Conservation (phyloP, 192 early-diverging fungal species). For the Gamsiella multidivaricata region DNA sequence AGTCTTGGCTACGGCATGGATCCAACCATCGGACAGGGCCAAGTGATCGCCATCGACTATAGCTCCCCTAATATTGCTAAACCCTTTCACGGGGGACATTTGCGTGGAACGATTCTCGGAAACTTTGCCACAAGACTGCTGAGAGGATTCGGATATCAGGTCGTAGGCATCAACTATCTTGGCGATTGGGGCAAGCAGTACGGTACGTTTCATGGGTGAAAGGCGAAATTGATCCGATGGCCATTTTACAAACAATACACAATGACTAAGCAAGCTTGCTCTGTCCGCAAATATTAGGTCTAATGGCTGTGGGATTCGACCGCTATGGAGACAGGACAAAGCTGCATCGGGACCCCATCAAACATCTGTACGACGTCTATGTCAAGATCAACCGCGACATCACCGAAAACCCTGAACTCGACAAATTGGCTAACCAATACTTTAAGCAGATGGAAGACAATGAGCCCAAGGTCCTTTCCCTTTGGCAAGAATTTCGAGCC, state of each 20-base stretch:
- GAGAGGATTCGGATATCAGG: constrained; percentile 83
- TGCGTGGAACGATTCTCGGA: constrained; percentile 96
- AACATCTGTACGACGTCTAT: constrained; percentile 91
- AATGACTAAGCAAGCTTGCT: no score
- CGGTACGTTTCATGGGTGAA: no score
- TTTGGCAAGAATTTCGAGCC: constrained; percentile 89
- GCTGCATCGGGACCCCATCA: constrained; percentile 82
- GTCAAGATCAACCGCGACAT: constrained; percentile 84
- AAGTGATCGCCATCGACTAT: constrained; percentile 89
- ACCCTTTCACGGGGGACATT: constrained; percentile 96
- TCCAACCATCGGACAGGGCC: constrained; percentile 59
- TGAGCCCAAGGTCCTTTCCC: constrained; percentile 71
- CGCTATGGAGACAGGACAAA: constrained; percentile 77
- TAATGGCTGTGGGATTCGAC: constrained; percentile 89
- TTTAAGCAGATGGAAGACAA: constrained; percentile 91
- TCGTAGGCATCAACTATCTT: constrained; percentile 92
- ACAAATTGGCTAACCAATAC: constrained; percentile 85
- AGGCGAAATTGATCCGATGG: not conserved
- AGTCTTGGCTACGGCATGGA: constrained; percentile 68
- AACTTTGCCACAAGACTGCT: constrained; percentile 86
- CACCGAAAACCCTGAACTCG: constrained; percentile 64
- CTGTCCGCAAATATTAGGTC: constrained; percentile 64
- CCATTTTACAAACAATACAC: no score
- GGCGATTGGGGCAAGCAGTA: constrained; percentile 99
- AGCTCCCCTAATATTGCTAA: constrained; percentile 98